phyloP scores from a whole-genome alignment of 1,139 yeast species.

The Taphrina populina region DNA sequence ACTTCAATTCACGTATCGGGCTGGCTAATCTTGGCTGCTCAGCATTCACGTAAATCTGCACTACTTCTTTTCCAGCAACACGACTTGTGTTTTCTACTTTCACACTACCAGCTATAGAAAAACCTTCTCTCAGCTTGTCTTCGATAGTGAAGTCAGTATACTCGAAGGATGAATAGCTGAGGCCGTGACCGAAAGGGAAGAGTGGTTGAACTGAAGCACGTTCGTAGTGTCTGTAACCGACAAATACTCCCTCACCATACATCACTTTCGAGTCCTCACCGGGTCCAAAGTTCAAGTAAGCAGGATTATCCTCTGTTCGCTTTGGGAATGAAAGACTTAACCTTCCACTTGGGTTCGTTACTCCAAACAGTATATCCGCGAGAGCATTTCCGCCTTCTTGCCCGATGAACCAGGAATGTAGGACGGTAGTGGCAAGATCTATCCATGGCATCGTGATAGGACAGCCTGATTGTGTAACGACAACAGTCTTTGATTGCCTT shows the following conservation, averaged over 20 bases:
- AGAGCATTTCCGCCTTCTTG: slow-evolving; percentile 54
- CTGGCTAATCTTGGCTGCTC: slow-evolving; percentile 19
- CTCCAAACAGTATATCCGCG: slow-evolving; percentile 63
- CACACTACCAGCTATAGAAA: neutral
- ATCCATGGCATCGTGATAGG: slow-evolving; percentile 3
- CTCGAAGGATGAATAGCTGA: slow-evolving; percentile 56
- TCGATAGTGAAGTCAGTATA: slow-evolving; percentile 43
- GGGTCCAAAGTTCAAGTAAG: slow-evolving; percentile 43
- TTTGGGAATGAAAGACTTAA: slow-evolving; percentile 61
- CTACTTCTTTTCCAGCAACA: neutral
- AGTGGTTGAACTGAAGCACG: slow-evolving; percentile 51
- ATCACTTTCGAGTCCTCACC: slow-evolving; percentile 55
- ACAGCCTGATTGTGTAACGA: neutral
- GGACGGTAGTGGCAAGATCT: neutral
- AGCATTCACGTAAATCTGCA: neutral
- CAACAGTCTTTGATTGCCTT: too few relatives aligned
- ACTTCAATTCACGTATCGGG: slow-evolving; percentile 21
- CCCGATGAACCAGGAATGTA: slow-evolving; percentile 42
- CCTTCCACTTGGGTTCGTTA: slow-evolving; percentile 63
- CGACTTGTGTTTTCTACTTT: neutral
- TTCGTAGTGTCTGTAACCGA: slow-evolving; percentile 63
- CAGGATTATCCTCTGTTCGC: slow-evolving; percentile 46
- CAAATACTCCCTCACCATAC: slow-evolving; percentile 59
- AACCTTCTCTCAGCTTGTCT: neutral
- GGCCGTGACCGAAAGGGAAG: slow-evolving; percentile 63